A percentile compares a stretch with the other conserved stretches of the same genome.
These are phyloP conservation scores for Zygotorulaspora danielsina DNA, from an alignment of 805 yeast genomes.

Conservation along the genomic window DNA sequence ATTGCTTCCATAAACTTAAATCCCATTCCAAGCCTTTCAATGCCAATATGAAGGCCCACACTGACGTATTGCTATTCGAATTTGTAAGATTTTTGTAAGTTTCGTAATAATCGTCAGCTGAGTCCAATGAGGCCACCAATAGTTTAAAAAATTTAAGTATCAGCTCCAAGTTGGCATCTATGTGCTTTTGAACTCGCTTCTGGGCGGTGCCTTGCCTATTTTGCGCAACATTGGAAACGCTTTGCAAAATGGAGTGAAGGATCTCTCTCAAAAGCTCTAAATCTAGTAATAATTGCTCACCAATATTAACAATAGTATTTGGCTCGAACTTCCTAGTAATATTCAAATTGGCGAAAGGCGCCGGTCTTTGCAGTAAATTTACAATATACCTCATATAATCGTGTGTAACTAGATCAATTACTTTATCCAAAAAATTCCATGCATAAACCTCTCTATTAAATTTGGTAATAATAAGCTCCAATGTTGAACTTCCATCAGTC, in stretches of 20 bases:
- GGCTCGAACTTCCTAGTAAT: constrained; percentile 19
- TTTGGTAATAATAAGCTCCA: constrained; percentile 45
- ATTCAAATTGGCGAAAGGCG: constrained; percentile 43
- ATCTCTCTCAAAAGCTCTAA: constrained; percentile 57
- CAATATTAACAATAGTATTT: constrained; percentile 38
- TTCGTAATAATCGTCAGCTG: constrained; percentile 45
- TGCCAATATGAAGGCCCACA: constrained; percentile 32
- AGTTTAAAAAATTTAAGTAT: constrained; percentile 25
- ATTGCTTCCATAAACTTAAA: constrained; percentile 28
- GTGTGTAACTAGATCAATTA: constrained; percentile 58
- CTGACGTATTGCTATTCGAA: constrained; percentile 23
- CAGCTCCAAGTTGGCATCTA: constrained; percentile 22
- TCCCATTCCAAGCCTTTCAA: constrained; percentile 35
- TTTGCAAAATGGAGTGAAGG: constrained; percentile 34
- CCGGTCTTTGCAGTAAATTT: constrained; percentile 57
- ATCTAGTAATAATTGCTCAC: constrained; percentile 81
- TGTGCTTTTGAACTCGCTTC: constrained; percentile 29
- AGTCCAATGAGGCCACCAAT: constrained; percentile 32
- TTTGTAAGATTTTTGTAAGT: constrained; percentile 32
- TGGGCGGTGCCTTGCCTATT: constrained; percentile 19
- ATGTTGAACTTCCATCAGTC: constrained; percentile 29
- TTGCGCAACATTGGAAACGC: constrained; percentile 16
- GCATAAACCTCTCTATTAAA: constrained; percentile 67
- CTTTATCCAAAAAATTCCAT: constrained; percentile 69
- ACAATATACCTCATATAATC: constrained; percentile 56